Percentiles rank a stretch among this genome's conserved stretches.
Evolutionary conservation across 306 rosid species (phyloP).

Genomic region (Castanea sativa): DNA sequence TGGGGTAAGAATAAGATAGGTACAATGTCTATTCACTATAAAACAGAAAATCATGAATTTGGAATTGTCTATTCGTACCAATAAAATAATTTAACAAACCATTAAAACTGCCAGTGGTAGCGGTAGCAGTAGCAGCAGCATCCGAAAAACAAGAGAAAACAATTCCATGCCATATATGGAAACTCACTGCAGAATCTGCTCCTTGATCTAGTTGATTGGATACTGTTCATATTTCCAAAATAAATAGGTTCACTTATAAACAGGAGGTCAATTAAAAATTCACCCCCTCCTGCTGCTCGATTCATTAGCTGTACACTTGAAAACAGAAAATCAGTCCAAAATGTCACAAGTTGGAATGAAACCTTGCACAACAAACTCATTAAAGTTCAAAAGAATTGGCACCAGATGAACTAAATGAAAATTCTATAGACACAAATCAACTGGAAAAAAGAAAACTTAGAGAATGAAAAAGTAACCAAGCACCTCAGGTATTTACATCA

Average conservation of each 20-base stretch:
- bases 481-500: conserved; percentile 16
- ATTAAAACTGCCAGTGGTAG: too few relatives aligned
- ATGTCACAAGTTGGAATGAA: background rate
- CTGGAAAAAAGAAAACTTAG: background rate
- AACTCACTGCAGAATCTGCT: background rate
- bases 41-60: too few relatives aligned
- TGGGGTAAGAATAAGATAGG: too few relatives aligned
- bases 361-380: conserved; percentile 5
- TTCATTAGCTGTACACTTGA: conserved; percentile 4
- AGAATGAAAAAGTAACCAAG: background rate
- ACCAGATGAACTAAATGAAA: background rate
- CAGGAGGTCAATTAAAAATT: background rate
- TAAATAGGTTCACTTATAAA: background rate
- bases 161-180: too few relatives aligned
- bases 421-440: background rate
- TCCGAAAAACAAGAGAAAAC: too few relatives aligned
- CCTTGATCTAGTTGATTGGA: background rate
- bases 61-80: too few relatives aligned
- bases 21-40: too few relatives aligned
- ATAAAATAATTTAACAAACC: too few relatives aligned
- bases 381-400: background rate
- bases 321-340: background rate
- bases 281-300: background rate
- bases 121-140: too few relatives aligned
- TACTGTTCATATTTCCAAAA: background rate